phyloP scores from a whole-genome alignment of 108 stramenopile genomes.

The Chaetoceros muelleri region DNA sequence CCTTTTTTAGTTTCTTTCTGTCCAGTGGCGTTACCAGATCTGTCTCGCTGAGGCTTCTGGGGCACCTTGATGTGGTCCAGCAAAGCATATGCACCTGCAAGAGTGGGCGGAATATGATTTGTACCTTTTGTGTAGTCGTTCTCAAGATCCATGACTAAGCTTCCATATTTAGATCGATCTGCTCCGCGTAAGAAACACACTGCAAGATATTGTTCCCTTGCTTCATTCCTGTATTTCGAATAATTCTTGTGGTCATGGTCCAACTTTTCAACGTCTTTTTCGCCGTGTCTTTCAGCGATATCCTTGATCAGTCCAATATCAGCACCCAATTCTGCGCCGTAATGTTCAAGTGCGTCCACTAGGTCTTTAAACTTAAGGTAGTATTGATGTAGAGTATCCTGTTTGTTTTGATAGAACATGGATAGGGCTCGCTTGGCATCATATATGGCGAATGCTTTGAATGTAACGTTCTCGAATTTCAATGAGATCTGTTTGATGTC shows the following conservation, averaged over 20 bases:
- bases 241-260: not conserved
- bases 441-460: constrained; percentile 10
- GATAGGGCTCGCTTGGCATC: constrained; percentile 7
- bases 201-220: constrained; percentile 10
- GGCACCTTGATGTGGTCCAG: constrained; percentile 8
- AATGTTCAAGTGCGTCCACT: too few species aligned
- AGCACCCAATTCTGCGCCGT: too few species aligned
- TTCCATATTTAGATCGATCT: constrained; percentile 6
- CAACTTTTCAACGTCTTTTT: not conserved
- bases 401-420: not conserved
- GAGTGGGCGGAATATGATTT: constrained; percentile 13
- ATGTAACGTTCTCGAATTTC: too few species aligned
- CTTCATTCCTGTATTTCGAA: not conserved
- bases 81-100: constrained; percentile 11
- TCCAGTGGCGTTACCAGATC: not conserved
- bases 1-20: too few species aligned
- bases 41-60: not conserved
- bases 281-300: constrained; percentile 2
- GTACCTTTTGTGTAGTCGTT: constrained; percentile 13
- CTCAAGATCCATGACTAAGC: constrained; percentile 11
- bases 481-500: too few species aligned
- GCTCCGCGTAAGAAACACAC: constrained; percentile 8
- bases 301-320: constrained; percentile 11
- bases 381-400: too few species aligned
- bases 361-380: too few species aligned